Conservation (phyloP, 2,329 filamentous ascomycete genomes). For the Fusarium compactum region DNA sequence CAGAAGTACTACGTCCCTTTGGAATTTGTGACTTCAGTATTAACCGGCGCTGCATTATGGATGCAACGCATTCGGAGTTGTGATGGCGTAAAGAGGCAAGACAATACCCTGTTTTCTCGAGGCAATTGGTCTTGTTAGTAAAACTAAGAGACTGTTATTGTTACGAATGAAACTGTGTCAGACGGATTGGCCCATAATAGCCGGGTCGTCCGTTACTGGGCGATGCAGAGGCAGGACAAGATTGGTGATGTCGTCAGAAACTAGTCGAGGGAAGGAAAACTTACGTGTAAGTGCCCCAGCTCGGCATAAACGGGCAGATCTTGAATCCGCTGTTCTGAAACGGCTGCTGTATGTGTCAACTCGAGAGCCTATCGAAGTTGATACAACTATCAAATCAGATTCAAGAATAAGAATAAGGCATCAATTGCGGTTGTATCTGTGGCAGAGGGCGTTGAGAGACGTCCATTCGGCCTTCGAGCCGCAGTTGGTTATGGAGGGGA, state of each 20-base stretch:
- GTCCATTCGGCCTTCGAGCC: constrained; percentile 42
- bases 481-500: constrained; percentile 29
- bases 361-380: constrained; percentile 37
- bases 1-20: background rate
- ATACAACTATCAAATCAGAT: constrained; percentile 11
- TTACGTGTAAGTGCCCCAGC: constrained; percentile 39
- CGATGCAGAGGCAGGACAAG: constrained; percentile 10
- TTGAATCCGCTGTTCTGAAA: constrained; percentile 29
- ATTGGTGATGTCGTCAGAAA: constrained; percentile 31
- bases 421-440: constrained; percentile 27
- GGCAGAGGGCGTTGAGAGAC: constrained; percentile 21
- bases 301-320: constrained; percentile 21
- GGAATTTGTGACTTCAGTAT: background rate
- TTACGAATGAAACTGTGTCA: constrained; percentile 33
- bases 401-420: constrained; percentile 10
- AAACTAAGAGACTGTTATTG: background rate
- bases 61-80: constrained; percentile 28
- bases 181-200: constrained; percentile 26
- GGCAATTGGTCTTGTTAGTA: constrained; percentile 11
- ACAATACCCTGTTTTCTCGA: constrained; percentile 15
- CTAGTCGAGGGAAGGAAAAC: constrained; percentile 19
- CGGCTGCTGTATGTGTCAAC: constrained; percentile 37
- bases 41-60: constrained; percentile 9
- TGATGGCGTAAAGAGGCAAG: constrained; percentile 15
- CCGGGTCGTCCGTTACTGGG: constrained; percentile 31